Conservation (phyloP, 208 protist species). For the Balamuthia mandrillaris region DNA sequence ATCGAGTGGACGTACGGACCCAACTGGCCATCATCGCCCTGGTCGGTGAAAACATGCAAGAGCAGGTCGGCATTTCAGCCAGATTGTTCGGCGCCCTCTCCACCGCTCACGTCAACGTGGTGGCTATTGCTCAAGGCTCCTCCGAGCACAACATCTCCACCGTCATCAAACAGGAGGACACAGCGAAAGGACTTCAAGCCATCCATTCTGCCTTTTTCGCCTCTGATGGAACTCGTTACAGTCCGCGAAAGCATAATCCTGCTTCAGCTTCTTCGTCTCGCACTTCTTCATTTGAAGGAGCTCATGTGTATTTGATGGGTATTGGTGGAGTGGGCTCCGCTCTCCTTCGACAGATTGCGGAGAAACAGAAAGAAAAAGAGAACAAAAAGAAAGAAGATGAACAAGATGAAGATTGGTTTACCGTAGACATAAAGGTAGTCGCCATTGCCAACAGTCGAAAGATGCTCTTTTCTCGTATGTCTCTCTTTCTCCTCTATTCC, state of each 20-base stretch:
- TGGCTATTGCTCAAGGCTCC: conserved; percentile 60
- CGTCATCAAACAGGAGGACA: neutral
- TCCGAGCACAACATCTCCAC: conserved; percentile 25
- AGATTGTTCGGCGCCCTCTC: conserved; percentile 36
- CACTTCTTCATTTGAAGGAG: too few relatives aligned
- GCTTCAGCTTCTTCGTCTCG: too few relatives aligned
- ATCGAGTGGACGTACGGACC: neutral
- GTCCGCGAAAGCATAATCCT: neutral
- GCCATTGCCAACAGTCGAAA: too few relatives aligned
- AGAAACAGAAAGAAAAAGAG: too few relatives aligned
- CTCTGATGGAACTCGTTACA: neutral
- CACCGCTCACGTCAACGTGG: conserved; percentile 31
- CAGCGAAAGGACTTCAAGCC: neutral
- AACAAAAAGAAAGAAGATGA: too few relatives aligned
- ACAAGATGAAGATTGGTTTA: too few relatives aligned
- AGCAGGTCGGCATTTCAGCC: conserved; percentile 45
- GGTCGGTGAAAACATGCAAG: conserved; percentile 56
- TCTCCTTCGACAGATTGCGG: too few relatives aligned
- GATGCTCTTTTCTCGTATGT: too few relatives aligned
- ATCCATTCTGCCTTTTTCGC: neutral
- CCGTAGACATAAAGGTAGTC: too few relatives aligned
- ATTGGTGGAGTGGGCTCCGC: too few relatives aligned
- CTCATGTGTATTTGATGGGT: too few relatives aligned
- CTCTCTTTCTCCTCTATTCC: too few relatives aligned
- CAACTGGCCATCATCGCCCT: conserved; percentile 49